Evolutionary conservation across 108 stramenopile species (phyloP).

Genomic region (Phaeodactylum tricornutum): DNA sequence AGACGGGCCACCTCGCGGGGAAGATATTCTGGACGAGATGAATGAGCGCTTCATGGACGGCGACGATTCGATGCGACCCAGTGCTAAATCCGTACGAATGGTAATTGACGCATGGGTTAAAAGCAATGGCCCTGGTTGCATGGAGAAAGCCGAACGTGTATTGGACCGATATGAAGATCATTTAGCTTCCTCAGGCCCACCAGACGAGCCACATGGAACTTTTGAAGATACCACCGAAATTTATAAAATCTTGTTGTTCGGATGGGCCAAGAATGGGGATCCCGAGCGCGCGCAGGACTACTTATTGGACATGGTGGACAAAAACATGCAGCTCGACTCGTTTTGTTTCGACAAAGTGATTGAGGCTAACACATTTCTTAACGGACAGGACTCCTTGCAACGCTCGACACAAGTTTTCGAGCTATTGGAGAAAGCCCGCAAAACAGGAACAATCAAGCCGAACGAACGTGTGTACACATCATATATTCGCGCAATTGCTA

Average conservation of each 20-base stretch:
- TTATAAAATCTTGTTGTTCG: slow-evolving; percentile 24
- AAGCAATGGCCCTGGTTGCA: slow-evolving; percentile 4
- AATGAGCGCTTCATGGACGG: slow-evolving; percentile 31
- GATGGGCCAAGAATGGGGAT: slow-evolving; percentile 15
- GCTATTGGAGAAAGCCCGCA: slow-evolving; percentile 34
- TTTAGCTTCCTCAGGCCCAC: slow-evolving; percentile 2
- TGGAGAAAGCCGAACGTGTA: slow-evolving; percentile 23
- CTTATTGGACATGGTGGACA: slow-evolving; percentile 25
- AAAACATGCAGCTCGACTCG: slow-evolving; percentile 17
- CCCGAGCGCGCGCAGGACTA: slow-evolving; percentile 15
- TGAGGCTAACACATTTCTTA: slow-evolving; percentile 17
- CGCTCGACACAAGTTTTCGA: slow-evolving; percentile 37
- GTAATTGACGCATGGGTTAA: slow-evolving; percentile 48
- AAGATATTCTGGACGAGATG: slow-evolving; percentile 50
- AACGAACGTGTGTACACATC: slow-evolving; percentile 55
- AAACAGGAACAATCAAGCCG: slow-evolving; percentile 27
- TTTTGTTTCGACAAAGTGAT: slow-evolving; percentile 29
- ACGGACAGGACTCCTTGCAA: slow-evolving; percentile 11
- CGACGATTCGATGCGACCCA: slow-evolving; percentile 33
- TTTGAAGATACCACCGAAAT: slow-evolving; percentile 19
- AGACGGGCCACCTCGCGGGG: slow-evolving; percentile 36
- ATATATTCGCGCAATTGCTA: slow-evolving; percentile 56
- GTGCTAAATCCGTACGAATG: slow-evolving; percentile 14
- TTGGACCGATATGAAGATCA: slow-evolving; percentile 23
- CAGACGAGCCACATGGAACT: slow-evolving; percentile 2